Percentiles rank a stretch among this genome's conserved stretches.
phyloP scores from a whole-genome alignment of 805 yeast genomes.

The Hanseniaspora taiwanica region DNA sequence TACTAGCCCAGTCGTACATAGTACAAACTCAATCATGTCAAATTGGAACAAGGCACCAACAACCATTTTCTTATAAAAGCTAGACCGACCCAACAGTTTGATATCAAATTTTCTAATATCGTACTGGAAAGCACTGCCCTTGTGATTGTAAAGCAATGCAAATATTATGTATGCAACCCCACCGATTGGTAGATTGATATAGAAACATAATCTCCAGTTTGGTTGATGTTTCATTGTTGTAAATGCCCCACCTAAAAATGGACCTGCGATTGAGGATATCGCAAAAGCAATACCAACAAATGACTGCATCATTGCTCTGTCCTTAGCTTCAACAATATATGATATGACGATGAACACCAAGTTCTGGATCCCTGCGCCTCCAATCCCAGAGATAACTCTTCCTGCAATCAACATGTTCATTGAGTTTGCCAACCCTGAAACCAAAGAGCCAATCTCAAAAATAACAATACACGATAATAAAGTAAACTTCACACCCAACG shows the following conservation, averaged over 20 bases:
- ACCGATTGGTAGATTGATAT: conserved; percentile 54
- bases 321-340: conserved; percentile 14
- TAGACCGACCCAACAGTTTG: not conserved
- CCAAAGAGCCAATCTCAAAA: conserved; percentile 50
- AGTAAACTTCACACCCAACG: conserved; percentile 43
- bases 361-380: conserved; percentile 56
- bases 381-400: conserved; percentile 56
- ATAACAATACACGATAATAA: conserved; percentile 34
- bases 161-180: conserved; percentile 25
- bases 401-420: conserved; percentile 60
- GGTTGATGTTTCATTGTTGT: conserved; percentile 30
- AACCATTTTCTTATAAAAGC: not conserved
- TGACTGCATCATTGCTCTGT: conserved; percentile 16
- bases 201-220: conserved; percentile 72
- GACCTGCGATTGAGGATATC: conserved; percentile 44
- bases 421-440: conserved; percentile 39
- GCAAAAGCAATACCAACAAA: conserved; percentile 26
- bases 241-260: conserved; percentile 55
- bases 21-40: conserved; percentile 15
- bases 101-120: conserved; percentile 1
- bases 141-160: conserved; percentile 7
- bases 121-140: not conserved
- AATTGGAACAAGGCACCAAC: conserved; percentile 6
- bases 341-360: conserved; percentile 43
- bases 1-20: conserved; percentile 15